Evolutionary conservation across 2,329 filamentous ascomycete genomes (phyloP), one percentile per base, ranked within the genome.

Genomic region (Xylaria sp.): DNA sequence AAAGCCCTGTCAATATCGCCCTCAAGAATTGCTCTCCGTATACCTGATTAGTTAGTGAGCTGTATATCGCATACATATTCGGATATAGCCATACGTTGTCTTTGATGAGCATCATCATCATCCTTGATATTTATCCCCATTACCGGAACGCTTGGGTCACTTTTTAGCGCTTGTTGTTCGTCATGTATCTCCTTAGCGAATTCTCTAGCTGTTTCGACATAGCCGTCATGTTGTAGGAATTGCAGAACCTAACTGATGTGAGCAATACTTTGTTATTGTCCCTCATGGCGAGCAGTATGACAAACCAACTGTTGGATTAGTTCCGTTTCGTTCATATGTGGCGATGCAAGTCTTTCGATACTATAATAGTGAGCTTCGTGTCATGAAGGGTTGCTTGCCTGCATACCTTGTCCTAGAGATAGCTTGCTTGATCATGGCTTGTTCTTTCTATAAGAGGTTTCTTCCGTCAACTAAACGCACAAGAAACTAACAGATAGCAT

Each of bases 201-300:
- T 0, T 93, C 93, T 71, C 90, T 89, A 9, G 94, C 94, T 0
- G 95, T 97, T 73, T 97, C 95, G 7, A 97, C 91, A 74, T 97
- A 98, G 67, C 96, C 96, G 75, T 98, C 96, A 74, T 98, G 95
- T 44, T 94, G 92, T 15, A 99, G 83, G 73, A 97, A 98, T 80
- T 97, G 94, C 46, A 94, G 86, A 20, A 90, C 87, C 83, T 86
- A 63, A 38, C n/a, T 9, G 28, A 57, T 66, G 44, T 75, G 59
- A 76, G 65, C 36, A 40, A 68, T 54, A 7, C 28, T 36, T 4
- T 13, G 48, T 64, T 9, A 23, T 59, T 13, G n/a, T 10, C 46
- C 26, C 11, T 51, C 9, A 26, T 6, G 23, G 20, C 11, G 1
- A 23, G 42, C 17, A 17, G 33, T 10, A 38, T 11, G 40, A 71